Evolutionary conservation across 2,329 filamentous ascomycete genomes (phyloP), one percentile per base, ranked within the genome.

Genomic region (Thyridium curvatum): DNA sequence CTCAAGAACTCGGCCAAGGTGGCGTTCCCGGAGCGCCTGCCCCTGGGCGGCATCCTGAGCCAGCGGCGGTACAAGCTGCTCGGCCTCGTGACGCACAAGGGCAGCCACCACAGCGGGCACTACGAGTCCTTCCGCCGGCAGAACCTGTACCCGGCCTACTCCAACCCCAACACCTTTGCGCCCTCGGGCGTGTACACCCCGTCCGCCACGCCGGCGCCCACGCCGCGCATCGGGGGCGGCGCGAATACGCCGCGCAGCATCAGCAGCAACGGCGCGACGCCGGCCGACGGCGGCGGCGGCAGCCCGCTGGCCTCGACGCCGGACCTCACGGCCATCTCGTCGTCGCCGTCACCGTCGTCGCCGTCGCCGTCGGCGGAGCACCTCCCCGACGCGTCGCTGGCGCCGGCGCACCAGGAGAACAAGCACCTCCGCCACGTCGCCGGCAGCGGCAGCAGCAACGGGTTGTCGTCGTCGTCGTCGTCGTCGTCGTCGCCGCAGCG

Each of bases 121-220:
- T 98, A 98, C 64, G 93, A 98, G 60, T 91, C 89, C 1, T 97
- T 97, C 60, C 77, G 93, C 28, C 78, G 93, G 30, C 93, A 97
- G 60, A 84, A 86, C 42, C 65, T 87, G 8, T 79, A 82, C 37
- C 68, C 84, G 3, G 90, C 90, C 0, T 97, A 82, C 56, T 85
- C 87, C 2, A 96, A 91, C 8, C 80, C 85, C 0, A 82, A 86
- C 49, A 81, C 80, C 0, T 91, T 94, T 60, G 83, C 85, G 43
- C 74, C 75, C 6, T 85, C 86, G 30, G 82, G 80, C 7, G 78
- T 83, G 28, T 91, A 86, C 54, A 87, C 83, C 58, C 72, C 69
- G 52, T 65, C 77, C 15, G 71, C 77, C 43, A 69, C 77, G 47
- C 69, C 69, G 7, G 57, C 64, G 2, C 66, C 71, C 2, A 77